Evolutionary conservation across 768 basidiomycete species (phyloP).

Genomic region (Mycena sanguinolenta): DNA sequence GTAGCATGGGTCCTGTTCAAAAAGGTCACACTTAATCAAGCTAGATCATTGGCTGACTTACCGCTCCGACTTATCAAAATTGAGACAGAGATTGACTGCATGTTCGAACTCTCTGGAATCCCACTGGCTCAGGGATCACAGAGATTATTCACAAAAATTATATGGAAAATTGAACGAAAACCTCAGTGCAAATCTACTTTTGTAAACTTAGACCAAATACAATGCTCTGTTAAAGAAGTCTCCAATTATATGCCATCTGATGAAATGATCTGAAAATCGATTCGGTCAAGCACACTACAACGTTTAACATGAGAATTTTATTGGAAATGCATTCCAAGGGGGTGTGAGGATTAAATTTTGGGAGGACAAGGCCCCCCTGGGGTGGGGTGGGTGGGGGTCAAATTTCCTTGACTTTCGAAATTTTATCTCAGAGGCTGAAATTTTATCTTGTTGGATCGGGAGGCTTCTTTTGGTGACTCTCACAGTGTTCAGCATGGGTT

Average conservation of each 20-base stretch:
- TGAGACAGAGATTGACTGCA: constrained; percentile 2
- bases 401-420: no score
- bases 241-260: background rate
- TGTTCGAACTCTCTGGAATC: background rate
- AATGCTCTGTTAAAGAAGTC: background rate
- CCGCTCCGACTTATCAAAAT: background rate
- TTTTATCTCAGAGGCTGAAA: no score
- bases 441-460: no score
- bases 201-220: constrained; percentile 13
- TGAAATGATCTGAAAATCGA: constrained; percentile 15
- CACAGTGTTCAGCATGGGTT: no score
- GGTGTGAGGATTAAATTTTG: no score
- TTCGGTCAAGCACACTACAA: background rate
- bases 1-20: background rate
- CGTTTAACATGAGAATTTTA: constrained; percentile 8
- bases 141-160: constrained; percentile 5
- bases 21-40: background rate
- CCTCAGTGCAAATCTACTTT: constrained; percentile 1
- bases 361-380: no score
- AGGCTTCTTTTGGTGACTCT: no score
- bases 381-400: no score
- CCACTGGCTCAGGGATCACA: background rate
- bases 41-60: background rate
- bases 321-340: constrained; percentile 22
- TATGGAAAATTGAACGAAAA: background rate